These are phyloP conservation scores for Chalara sp. DNA, from an alignment of 2,329 filamentous ascomycete species.

Conservation along the genomic window DNA sequence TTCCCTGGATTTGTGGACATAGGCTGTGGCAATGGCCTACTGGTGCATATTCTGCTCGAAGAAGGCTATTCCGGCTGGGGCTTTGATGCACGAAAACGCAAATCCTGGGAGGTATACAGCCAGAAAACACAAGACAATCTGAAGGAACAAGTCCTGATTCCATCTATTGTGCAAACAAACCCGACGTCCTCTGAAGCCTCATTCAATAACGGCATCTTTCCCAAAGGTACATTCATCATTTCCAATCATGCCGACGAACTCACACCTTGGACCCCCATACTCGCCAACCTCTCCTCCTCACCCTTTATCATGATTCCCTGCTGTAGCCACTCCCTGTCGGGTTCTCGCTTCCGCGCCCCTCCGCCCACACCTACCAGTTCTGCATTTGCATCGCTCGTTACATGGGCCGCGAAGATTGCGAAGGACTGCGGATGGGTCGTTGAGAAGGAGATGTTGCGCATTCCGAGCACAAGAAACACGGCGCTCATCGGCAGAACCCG, in stretches of 20 bases:
- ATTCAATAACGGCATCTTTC: constrained; percentile 59
- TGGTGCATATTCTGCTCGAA: constrained; percentile 72
- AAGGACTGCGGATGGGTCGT: constrained; percentile 66
- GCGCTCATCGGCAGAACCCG: constrained; percentile 63
- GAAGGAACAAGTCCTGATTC: constrained; percentile 54
- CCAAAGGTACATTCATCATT: constrained; percentile 76
- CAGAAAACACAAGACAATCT: constrained; percentile 39
- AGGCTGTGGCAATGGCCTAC: constrained; percentile 87
- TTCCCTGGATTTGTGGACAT: constrained; percentile 95
- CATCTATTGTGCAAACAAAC: constrained; percentile 27
- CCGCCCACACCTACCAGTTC: constrained; percentile 47
- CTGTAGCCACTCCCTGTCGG: constrained; percentile 82
- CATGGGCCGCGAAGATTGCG: constrained; percentile 67
- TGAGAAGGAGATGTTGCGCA: constrained; percentile 81
- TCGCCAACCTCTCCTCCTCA: constrained; percentile 67
- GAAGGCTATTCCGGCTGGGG: constrained; percentile 86
- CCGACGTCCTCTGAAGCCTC: neutral
- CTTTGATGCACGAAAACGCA: constrained; percentile 81
- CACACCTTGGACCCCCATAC: constrained; percentile 89
- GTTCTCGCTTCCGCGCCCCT: constrained; percentile 64
- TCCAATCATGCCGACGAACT: constrained; percentile 97
- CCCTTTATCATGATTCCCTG: constrained; percentile 93
- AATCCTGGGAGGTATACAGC: constrained; percentile 75
- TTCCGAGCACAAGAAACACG: constrained; percentile 86
- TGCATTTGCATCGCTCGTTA: constrained; percentile 76